Base-by-base conservation (phyloP, 2,329 filamentous ascomycete species). In the Aspergillus phoenicis region DNA sequence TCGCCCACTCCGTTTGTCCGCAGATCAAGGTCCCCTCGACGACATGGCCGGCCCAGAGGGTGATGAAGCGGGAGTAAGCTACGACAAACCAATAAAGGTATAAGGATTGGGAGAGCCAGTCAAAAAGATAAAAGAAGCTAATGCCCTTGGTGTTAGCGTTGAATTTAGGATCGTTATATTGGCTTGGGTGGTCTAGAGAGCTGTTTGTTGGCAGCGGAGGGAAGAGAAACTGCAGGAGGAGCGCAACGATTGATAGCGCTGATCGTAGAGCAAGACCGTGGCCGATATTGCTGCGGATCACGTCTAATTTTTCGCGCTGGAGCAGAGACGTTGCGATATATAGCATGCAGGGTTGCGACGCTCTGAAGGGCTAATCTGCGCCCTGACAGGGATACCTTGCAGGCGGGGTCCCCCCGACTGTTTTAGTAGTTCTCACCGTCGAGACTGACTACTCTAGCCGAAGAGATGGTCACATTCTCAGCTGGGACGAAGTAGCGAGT, bases 401-500 rank as follows among this genome's bases (percentile, higher is more conserved):
- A 51, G 47, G 47, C 47, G 47, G 47, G 47, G 47, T 30, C 26
- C n/a, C 26, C 24, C 47, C 26, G n/a, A 43, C 30, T 30, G 28
- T 43, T 36, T 47, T 28, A 33, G 22, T 28, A 26, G 39, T 22
- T 45, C 20, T 30, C 39, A 33, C 53, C 53, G 43, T 56, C 24
- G 26, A 22, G 26, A 56, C 41, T 39, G 24, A 11, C 26, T 20
- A 15, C 47, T 30, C 15, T 30, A 51, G 47, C 47, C 47, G n/a
- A 28, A 15, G 39, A 26, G 17, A 38, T 56, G 17, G 43, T 56
- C 41, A 26, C 39, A 36, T 56, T 26, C 53, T 56, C 53, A 22
- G 33, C 26, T 43, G 53, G 41, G 13, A 56, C 53, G n/a, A 33
- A 51, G 2, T n/a, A 28, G 26, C 26, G 15, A 15, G 26, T 20